Evolutionary conservation across 1,284 basidiomycete genomes (phyloP), one percentile per base, ranked within the genome.

Genomic region (Paramarasmius palmivorus): DNA sequence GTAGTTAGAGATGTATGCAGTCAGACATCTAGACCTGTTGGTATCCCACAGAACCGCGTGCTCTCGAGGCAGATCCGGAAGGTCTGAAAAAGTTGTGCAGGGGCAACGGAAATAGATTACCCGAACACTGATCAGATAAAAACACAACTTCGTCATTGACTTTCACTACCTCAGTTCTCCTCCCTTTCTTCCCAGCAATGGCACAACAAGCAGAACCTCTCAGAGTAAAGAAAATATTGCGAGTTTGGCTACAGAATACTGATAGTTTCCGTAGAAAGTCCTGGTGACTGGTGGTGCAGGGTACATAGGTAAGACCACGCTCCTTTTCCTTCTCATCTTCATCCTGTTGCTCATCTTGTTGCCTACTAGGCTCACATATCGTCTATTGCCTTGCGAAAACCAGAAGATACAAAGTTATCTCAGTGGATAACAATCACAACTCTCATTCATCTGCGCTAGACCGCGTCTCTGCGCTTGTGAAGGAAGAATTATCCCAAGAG

Each of bases 401-500:
- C 19, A 82, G 91, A 57, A 81, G 86, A 59, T 98, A 92, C 80
- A 92, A 91, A 66, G 93, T 97, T 59, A 83, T 95, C 63, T 89
- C 92, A n/a, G 80, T 96, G 61, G 93, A 96, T 75, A 96, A 96
- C 77, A 81, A 89, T 73, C 88, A 95, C 74, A 98, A 98, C 70
- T 93, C 95, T 1, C 86, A 86, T 62, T 84, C 90, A 3, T 76
- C 79, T 34, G 84, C 93, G 4, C 77, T 93, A 58, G 67, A 78
- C 59, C 83, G 90, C 63, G 86, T 94, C 49, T 83, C 86, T 32
- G 80, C 91, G 70, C 83, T 98, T 56, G 92, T 94, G 8, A 80
- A 79, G 55, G 83, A 84, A 53, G 78, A 82, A 58, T 77, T 93
- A 12, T 83, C 87, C 15, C 67, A 77, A 49, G 75, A 85, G 61